Conservation (phyloP, 2,329 filamentous ascomycete species). For the Talaromyces marneffei region DNA sequence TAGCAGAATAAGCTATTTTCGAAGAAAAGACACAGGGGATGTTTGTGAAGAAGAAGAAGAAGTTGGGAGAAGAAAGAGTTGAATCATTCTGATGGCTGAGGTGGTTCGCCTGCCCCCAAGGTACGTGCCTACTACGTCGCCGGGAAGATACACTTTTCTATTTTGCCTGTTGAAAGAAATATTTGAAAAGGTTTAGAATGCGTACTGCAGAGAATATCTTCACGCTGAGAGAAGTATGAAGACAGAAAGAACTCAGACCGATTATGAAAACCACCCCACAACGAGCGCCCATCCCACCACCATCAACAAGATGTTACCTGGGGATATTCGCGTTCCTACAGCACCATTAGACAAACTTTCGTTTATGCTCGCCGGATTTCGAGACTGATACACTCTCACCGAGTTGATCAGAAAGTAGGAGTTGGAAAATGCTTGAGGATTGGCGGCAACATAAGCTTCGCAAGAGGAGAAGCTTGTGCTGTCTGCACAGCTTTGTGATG, state of each 20-base stretch:
- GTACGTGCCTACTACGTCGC: background rate
- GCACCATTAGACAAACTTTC: background rate
- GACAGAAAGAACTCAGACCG: background rate
- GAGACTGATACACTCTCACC: slow-evolving; percentile 56
- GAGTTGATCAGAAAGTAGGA: slow-evolving; percentile 74
- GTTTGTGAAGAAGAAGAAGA: too few species aligned
- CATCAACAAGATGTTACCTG: background rate
- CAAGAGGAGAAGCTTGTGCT: slow-evolving; percentile 56
- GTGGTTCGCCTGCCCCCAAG: background rate
- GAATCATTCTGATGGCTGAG: background rate
- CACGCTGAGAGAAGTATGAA: background rate
- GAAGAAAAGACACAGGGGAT: too few species aligned
- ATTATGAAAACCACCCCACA: background rate
- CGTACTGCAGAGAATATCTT: background rate
- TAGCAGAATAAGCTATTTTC: background rate
- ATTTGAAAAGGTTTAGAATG: background rate
- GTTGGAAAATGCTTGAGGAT: slow-evolving; percentile 64
- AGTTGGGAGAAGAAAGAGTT: background rate
- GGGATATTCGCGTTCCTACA: background rate
- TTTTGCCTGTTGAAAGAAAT: background rate
- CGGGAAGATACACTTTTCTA: background rate
- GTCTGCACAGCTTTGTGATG: slow-evolving; percentile 49
- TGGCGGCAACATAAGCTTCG: slow-evolving; percentile 63
- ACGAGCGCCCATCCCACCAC: background rate
- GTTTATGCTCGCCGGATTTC: background rate